phyloP scores from a whole-genome alignment of 2,329 filamentous ascomycete species.

The Paramyrothecium sp. region DNA sequence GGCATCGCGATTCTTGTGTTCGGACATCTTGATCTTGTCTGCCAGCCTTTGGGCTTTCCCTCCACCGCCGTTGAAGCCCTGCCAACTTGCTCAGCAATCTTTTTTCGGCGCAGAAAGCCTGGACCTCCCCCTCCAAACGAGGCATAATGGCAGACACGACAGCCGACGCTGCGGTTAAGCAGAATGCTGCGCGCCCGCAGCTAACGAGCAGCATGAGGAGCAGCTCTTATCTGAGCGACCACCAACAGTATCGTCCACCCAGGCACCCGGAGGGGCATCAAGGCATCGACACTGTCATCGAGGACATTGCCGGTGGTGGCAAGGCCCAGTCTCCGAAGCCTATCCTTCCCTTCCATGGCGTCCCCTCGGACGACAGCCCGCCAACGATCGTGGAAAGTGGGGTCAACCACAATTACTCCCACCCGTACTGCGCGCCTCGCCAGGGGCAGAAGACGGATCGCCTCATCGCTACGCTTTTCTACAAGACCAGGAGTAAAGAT shows the following conservation, averaged over 20 bases:
- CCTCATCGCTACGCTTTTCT: constrained; percentile 63
- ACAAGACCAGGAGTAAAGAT: constrained; percentile 42
- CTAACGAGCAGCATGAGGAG: constrained; percentile 52
- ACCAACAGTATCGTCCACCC: constrained; percentile 62
- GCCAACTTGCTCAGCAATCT: not conserved
- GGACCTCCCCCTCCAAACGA: constrained; percentile 21
- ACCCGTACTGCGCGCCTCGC: constrained; percentile 59
- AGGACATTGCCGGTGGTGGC: constrained; percentile 44
- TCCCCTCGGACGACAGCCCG: constrained; percentile 58
- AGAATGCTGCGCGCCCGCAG: constrained; percentile 42
- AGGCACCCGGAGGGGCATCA: constrained; percentile 53
- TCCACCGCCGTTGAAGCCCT: not conserved
- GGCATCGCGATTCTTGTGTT: not conserved
- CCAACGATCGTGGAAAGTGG: constrained; percentile 62
- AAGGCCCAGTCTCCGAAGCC: constrained; percentile 34
- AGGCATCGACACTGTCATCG: constrained; percentile 65
- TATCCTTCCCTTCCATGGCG: constrained; percentile 54
- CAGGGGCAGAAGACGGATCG: constrained; percentile 46
- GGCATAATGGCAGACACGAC: constrained; percentile 21
- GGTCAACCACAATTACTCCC: constrained; percentile 60
- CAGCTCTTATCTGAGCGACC: constrained; percentile 61
- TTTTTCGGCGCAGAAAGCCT: not conserved
- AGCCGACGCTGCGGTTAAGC: constrained; percentile 24
- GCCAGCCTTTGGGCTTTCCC: not conserved
- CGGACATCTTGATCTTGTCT: not conserved